Evolutionary conservation across 495 filamentous ascomycete genomes (phyloP).

Genomic region (Hypoxylon rickii): DNA sequence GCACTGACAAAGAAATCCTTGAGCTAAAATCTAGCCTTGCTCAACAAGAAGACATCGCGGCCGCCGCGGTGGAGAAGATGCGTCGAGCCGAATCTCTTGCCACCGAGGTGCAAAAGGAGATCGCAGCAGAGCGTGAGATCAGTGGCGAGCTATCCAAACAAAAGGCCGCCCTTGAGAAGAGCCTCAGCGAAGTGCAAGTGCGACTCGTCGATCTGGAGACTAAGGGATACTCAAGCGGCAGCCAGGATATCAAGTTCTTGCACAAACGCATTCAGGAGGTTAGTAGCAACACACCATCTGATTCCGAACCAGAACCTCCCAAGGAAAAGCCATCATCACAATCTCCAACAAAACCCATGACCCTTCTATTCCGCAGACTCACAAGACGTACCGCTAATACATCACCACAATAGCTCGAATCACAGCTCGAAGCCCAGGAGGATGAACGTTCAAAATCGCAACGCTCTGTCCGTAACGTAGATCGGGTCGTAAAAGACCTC

Average conservation of each 20-base stretch:
- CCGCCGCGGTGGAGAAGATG: constrained; percentile 97
- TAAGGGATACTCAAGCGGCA: constrained; percentile 91
- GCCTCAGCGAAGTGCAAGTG: constrained; percentile 87
- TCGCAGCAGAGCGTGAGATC: constrained; percentile 84
- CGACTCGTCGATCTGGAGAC: constrained; percentile 92
- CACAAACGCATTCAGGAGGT: constrained; percentile 96
- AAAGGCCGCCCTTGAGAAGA: constrained; percentile 88
- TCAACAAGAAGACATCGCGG: constrained; percentile 90
- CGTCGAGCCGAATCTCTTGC: constrained; percentile 88
- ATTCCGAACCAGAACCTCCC: constrained; percentile 12
- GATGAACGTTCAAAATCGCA: constrained; percentile 74
- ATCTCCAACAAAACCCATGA: constrained; percentile 19
- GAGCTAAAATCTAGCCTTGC: constrained; percentile 89
- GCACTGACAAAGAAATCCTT: constrained; percentile 84
- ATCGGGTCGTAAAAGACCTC: constrained; percentile 92
- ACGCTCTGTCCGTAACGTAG: constrained; percentile 87
- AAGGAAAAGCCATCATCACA: constrained; percentile 2
- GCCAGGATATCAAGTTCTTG: constrained; percentile 93
- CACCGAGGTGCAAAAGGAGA: constrained; percentile 91
- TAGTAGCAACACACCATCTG: constrained; percentile 41
- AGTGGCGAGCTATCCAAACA: constrained; percentile 88
- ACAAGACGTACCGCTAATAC: constrained; percentile 32
- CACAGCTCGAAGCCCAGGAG: constrained; percentile 86
- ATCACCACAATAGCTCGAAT: constrained; percentile 70
- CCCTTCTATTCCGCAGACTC: constrained; percentile 29